Base-by-base conservation (phyloP, 495 filamentous ascomycete species). In the Margaritispora aquatica region DNA sequence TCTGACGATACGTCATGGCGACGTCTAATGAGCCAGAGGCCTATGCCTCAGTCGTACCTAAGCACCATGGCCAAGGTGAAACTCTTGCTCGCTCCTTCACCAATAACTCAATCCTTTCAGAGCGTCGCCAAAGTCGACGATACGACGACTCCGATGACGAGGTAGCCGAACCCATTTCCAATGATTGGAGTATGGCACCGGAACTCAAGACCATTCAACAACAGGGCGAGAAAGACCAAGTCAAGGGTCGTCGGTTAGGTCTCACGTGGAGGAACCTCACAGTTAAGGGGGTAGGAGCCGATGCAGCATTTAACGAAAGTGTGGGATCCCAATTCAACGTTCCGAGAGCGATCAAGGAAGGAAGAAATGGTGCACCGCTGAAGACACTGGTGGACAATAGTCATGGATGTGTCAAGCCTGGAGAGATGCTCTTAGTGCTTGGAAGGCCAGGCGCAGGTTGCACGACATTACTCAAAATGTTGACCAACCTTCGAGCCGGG, bases 371-470 rank as follows among this genome's bases (percentile, higher is more conserved):
- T 8, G 57, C 57, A 1, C 60, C 64, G 13, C 65, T 58, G 13
- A 69, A 66, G 29, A 73, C 69, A 2, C 80, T 82, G 19, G 38
- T 82, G 26, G 71, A 77, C n/a, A 71, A 76, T 22, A 86, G 83
- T 64, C 69, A 73, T 5, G 85, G 84, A 29, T 74, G 84, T 53
- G 73, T 80, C 29, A 85, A 85, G 61, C 85, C 88, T 0, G 92
- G 92, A 17, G 92, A 97, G 71, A 96, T 96, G 92, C 78, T 95
- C 1, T 74, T 97, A 20, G 92, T 97, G 10, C 77, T 97, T 20
- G 92, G 92, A 11, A 81, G 88, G 54, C 92, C 92, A 0, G 92
- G 92, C 0, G 86, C 85, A 9, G 92, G 92, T 31, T 96, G 92
- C 69, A 92, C 92, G 0, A 90, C 90, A 0, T 93, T 96, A 64